Evolutionary conservation across 2,329 filamentous ascomycete genomes (phyloP).

Genomic region (Lachnellula willkommii): DNA sequence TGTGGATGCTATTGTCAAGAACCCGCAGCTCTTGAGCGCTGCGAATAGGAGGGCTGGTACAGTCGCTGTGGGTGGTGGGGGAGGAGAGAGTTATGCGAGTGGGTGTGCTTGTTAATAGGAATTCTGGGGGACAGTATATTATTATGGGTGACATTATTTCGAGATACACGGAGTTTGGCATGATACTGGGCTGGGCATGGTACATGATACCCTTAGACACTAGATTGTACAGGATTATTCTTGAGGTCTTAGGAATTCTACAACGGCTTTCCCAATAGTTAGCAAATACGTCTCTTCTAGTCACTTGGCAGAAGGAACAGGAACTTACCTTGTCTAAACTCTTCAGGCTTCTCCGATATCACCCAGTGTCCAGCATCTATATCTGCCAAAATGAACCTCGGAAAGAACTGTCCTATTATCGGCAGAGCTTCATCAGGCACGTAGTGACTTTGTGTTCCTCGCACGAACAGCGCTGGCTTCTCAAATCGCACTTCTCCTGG

Average conservation of each 20-base stretch:
- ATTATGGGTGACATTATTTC: neutral
- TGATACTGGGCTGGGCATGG: slow-evolving; percentile 11
- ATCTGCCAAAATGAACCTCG: slow-evolving; percentile 66
- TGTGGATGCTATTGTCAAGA: slow-evolving; percentile 45
- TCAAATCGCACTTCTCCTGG: slow-evolving; percentile 63
- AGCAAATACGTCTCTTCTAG: neutral
- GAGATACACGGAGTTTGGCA: slow-evolving; percentile 13
- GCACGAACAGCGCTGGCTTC: slow-evolving; percentile 74
- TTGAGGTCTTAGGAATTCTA: slow-evolving; percentile 53
- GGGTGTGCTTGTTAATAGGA: slow-evolving; percentile 24
- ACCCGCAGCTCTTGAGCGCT: slow-evolving; percentile 37
- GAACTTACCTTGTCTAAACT: slow-evolving; percentile 65
- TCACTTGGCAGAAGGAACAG: slow-evolving; percentile 19
- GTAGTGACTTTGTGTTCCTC: slow-evolving; percentile 72
- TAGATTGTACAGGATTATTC: slow-evolving; percentile 38
- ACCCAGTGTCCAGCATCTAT: slow-evolving; percentile 82
- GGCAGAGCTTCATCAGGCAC: slow-evolving; percentile 75
- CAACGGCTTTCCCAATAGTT: slow-evolving; percentile 46
- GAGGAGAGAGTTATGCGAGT: slow-evolving; percentile 9
- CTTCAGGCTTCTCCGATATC: slow-evolving; percentile 80
- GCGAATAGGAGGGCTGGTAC: slow-evolving; percentile 18
- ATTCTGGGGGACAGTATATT: neutral
- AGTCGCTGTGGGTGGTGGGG: slow-evolving; percentile 24
- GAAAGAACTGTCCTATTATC: slow-evolving; percentile 78
- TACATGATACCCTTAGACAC: slow-evolving; percentile 31